A percentile compares a stretch with the other conserved stretches of the same genome.
phyloP scores from a whole-genome alignment of 2,329 filamentous ascomycete species.

The Colletotrichum sp. region DNA sequence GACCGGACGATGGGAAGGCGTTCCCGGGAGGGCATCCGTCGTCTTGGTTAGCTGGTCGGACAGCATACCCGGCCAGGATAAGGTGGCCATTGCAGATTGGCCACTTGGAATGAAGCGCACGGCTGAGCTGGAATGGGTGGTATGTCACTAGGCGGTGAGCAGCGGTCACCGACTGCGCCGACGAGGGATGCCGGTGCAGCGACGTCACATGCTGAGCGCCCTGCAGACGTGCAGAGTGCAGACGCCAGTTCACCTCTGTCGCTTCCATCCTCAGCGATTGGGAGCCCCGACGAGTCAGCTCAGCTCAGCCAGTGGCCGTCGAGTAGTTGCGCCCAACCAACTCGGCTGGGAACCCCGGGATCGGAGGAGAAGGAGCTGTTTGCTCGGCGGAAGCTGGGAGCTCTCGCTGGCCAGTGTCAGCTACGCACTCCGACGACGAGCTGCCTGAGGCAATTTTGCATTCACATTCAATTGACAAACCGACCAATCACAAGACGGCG shows the following conservation, averaged over 20 bases:
- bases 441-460: slow-evolving; percentile 7
- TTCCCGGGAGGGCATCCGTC: not conserved
- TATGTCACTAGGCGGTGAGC: slow-evolving; percentile 20
- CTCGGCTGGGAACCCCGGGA: not conserved
- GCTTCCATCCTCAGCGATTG: not conserved
- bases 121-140: not conserved
- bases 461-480: not conserved
- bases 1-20: not conserved
- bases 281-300: not conserved
- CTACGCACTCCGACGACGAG: not conserved
- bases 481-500: not conserved
- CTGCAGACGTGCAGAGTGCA: not conserved
- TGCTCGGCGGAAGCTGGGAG: not conserved
- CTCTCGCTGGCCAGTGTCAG: not conserved
- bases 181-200: slow-evolving; percentile 10
- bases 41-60: not conserved
- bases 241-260: not conserved
- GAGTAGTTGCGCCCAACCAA: not conserved
- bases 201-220: slow-evolving; percentile 17
- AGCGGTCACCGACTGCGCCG: slow-evolving; percentile 10
- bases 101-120: not conserved
- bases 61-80: not conserved
- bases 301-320: not conserved
- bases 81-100: not conserved
- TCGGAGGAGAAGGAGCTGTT: not conserved